Conservation (phyloP, 2,329 filamentous ascomycete genomes). For the Colletotrichum noveboracense region DNA sequence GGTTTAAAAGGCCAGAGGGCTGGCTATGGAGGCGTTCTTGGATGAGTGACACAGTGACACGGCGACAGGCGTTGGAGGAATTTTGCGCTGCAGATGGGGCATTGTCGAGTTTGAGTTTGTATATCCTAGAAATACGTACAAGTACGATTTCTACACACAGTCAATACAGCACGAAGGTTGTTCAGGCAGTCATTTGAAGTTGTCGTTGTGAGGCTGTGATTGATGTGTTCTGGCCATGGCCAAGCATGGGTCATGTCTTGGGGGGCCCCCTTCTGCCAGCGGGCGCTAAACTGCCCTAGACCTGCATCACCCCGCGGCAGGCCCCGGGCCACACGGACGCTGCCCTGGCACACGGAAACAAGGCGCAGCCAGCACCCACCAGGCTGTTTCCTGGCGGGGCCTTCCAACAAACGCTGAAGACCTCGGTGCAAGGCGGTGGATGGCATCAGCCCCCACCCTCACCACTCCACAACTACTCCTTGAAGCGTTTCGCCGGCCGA, state of each 20-base stretch:
- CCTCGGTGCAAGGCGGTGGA: neutral
- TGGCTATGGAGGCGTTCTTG: conserved; percentile 14
- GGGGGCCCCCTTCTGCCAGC: neutral
- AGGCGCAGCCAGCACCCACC: neutral
- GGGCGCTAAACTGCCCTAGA: neutral
- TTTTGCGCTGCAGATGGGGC: neutral
- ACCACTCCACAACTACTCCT: neutral
- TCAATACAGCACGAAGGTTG: conserved; percentile 15
- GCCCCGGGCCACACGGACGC: neutral
- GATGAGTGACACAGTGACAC: neutral
- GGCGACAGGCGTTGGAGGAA: conserved; percentile 11
- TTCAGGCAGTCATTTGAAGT: neutral
- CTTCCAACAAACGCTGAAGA: neutral
- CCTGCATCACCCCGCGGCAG: neutral
- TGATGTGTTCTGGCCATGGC: neutral
- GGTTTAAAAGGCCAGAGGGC: conserved; percentile 25
- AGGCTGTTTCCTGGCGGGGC: neutral
- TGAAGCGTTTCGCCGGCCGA: neutral
- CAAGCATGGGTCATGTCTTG: neutral
- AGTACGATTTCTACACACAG: conserved; percentile 23
- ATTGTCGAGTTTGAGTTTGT: conserved; percentile 21
- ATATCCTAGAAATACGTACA: conserved; percentile 24
- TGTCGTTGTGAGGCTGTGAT: neutral
- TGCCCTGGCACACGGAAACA: neutral
- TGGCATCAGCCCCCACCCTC: conserved; percentile 6